These are phyloP conservation scores for Moesziomyces aphidis DNA, from an alignment of 1,284 basidiomycete genomes.

Conservation along the genomic window DNA sequence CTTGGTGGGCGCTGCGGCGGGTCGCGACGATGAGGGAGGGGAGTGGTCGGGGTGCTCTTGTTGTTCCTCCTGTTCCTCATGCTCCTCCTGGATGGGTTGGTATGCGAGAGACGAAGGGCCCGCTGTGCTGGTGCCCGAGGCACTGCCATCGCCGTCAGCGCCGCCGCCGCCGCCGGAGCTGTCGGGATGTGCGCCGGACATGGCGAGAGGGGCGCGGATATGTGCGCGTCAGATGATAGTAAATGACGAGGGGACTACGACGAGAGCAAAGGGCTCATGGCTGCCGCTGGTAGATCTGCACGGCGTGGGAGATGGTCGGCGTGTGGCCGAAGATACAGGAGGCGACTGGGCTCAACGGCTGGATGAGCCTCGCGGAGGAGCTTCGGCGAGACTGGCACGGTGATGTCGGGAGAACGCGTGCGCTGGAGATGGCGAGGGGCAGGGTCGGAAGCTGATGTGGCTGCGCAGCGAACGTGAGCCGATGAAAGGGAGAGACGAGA, in stretches of 20 bases:
- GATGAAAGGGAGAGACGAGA: too few relatives aligned
- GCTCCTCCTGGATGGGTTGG: constrained; percentile 17
- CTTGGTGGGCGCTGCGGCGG: constrained; percentile 1
- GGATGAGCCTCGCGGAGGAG: not conserved
- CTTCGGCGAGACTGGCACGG: too few relatives aligned
- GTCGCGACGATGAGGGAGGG: not conserved
- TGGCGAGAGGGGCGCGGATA: not conserved
- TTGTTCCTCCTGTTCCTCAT: not conserved
- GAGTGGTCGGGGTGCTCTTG: not conserved
- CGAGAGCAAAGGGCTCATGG: not conserved
- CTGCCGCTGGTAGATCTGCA: not conserved
- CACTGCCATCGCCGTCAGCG: not conserved
- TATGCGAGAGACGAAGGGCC: constrained; percentile 7
- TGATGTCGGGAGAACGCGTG: too few relatives aligned
- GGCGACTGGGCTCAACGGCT: not conserved
- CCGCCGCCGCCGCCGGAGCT: too few relatives aligned
- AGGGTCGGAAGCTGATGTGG: too few relatives aligned
- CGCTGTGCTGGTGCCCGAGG: not conserved
- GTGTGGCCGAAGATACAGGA: not conserved
- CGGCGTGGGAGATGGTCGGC: not conserved
- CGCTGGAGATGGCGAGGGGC: too few relatives aligned
- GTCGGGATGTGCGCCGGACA: not conserved
- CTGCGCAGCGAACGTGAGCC: too few relatives aligned
- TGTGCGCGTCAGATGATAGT: not conserved
- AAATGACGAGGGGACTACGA: not conserved